phyloP scores from a whole-genome alignment of 2,329 filamentous ascomycete species.

The Fusarium staphyleae region DNA sequence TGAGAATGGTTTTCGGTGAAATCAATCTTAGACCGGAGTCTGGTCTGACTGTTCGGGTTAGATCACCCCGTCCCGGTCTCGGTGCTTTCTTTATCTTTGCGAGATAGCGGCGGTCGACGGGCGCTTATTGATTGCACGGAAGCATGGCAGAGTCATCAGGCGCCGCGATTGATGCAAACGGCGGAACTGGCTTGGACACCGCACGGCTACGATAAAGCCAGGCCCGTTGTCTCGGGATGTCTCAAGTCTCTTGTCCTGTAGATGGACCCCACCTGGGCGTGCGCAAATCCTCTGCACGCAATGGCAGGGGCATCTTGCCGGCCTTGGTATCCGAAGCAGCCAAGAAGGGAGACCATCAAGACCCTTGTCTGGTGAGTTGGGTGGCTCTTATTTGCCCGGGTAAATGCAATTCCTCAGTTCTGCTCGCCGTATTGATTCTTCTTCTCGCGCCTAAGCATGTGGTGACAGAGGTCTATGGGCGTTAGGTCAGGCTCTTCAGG shows the following conservation, averaged over 20 bases:
- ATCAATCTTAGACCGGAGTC: too few species aligned
- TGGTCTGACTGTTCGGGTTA: conserved; percentile 5
- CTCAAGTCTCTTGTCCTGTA: too few species aligned
- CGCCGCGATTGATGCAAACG: conserved; percentile 5
- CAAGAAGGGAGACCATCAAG: conserved; percentile 9
- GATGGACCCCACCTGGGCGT: conserved; percentile 2
- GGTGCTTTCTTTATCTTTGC: conserved; percentile 21
- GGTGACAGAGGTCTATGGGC: conserved; percentile 10
- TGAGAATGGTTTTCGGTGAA: too few species aligned
- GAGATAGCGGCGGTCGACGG: conserved; percentile 11
- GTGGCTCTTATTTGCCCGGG: conserved; percentile 31
- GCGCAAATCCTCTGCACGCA: conserved; percentile 6
- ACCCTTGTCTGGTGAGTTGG: conserved; percentile 12
- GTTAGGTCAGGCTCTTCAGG: background rate
- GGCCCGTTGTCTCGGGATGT: conserved; percentile 3
- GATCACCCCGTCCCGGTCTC: conserved; percentile 17
- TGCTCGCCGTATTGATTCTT: conserved; percentile 5
- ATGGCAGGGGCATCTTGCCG: conserved; percentile 15
- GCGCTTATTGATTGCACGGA: conserved; percentile 29
- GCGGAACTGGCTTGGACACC: background rate
- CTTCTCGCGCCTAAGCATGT: background rate
- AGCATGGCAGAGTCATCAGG: conserved; percentile 17
- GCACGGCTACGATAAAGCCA: conserved; percentile 4
- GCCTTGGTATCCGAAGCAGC: conserved; percentile 15
- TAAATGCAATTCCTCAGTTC: conserved; percentile 21